Conservation (phyloP, 2,329 filamentous ascomycete species). For the Fusarium papillatum region DNA sequence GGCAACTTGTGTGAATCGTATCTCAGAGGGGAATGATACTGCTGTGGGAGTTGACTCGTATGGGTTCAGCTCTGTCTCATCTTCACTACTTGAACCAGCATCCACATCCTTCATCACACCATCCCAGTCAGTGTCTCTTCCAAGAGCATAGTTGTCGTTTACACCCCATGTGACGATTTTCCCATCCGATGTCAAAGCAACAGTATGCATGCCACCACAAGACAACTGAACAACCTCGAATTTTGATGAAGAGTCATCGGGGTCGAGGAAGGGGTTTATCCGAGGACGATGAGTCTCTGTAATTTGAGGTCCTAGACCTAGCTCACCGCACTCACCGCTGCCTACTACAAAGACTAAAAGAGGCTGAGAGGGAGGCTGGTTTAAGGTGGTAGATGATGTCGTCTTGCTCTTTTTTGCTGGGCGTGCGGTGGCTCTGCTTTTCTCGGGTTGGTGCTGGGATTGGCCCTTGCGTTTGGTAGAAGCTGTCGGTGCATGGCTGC, state of each 20-base stretch:
- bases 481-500: background rate
- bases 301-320: slow-evolving; percentile 19
- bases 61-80: slow-evolving; percentile 71
- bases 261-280: slow-evolving; percentile 36
- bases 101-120: slow-evolving; percentile 67
- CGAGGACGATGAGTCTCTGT: background rate
- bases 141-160: slow-evolving; percentile 83
- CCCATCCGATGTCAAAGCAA: slow-evolving; percentile 81
- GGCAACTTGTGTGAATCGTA: slow-evolving; percentile 68
- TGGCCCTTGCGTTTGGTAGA: slow-evolving; percentile 5
- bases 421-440: background rate
- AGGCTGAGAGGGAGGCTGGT: background rate
- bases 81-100: slow-evolving; percentile 50
- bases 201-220: slow-evolving; percentile 82
- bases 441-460: background rate
- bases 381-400: background rate
- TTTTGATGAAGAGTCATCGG: slow-evolving; percentile 10
- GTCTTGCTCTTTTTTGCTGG: background rate
- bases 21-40: slow-evolving; percentile 69
- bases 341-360: slow-evolving; percentile 20
- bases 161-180: slow-evolving; percentile 86
- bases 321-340: slow-evolving; percentile 17
- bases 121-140: slow-evolving; percentile 74
- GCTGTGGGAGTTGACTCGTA: slow-evolving; percentile 73
- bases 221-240: slow-evolving; percentile 72